Percentiles rank a stretch among this genome's conserved stretches.
Evolutionary conservation across 352 stramenopile genomes (phyloP).

Genomic region (Phytophthora vignae): DNA sequence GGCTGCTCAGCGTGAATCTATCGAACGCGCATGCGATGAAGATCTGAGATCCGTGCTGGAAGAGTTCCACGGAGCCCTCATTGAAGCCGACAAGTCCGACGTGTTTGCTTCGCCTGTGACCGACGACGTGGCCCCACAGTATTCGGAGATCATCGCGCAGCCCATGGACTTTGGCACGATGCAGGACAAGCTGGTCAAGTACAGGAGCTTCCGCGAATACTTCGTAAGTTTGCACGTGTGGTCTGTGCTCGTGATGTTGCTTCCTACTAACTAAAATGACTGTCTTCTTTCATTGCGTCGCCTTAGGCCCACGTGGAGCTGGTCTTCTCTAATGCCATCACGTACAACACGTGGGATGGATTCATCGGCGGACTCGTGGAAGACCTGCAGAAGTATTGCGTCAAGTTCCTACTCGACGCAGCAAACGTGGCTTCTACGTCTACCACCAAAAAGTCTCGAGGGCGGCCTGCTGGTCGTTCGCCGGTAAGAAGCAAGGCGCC

Average conservation of each 20-base stretch:
- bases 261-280: slow-evolving; percentile 1
- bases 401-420: slow-evolving; percentile 80
- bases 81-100: slow-evolving; percentile 74
- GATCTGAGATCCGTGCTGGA: slow-evolving; percentile 64
- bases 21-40: slow-evolving; percentile 64
- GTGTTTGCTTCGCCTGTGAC: slow-evolving; percentile 92
- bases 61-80: slow-evolving; percentile 78
- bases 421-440: slow-evolving; percentile 43
- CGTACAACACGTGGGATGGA: slow-evolving; percentile 77
- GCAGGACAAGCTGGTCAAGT: slow-evolving; percentile 79
- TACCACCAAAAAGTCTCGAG: slow-evolving; percentile 16
- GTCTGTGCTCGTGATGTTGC: background rate
- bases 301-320: slow-evolving; percentile 72
- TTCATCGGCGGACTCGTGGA: slow-evolving; percentile 66
- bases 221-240: slow-evolving; percentile 60
- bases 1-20: slow-evolving; percentile 55
- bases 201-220: slow-evolving; percentile 76
- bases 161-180: slow-evolving; percentile 97
- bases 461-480: background rate
- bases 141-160: slow-evolving; percentile 87
- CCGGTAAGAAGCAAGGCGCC: slow-evolving; percentile 26
- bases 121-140: slow-evolving; percentile 93
- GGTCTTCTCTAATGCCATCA: slow-evolving; percentile 83
- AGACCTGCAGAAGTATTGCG: slow-evolving; percentile 74
- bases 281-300: slow-evolving; percentile 6